These are phyloP conservation scores for Lithocarpus polystachyus DNA, from an alignment of 306 rosid genomes.

Conservation along the genomic window DNA sequence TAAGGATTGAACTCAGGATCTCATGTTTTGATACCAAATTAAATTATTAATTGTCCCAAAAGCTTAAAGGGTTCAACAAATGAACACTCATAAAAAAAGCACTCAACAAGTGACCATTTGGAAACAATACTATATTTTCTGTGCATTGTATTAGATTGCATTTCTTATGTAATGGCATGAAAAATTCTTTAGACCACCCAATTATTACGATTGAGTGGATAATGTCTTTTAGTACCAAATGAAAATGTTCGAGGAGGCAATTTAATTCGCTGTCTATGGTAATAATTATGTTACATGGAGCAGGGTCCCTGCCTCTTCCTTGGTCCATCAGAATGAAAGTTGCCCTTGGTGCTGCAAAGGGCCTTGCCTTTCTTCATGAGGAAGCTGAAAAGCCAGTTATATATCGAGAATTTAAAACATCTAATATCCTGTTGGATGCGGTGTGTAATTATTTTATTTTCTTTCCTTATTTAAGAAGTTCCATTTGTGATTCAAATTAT, in stretches of 20 bases:
- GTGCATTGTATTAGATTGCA: background rate
- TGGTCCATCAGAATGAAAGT: conserved; percentile 59
- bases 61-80: background rate
- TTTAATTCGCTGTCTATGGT: background rate
- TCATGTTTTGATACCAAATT: fast-evolving
- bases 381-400: conserved; percentile 51
- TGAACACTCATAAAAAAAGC: background rate
- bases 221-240: background rate
- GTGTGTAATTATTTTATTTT: conserved; percentile 24
- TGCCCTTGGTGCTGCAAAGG: conserved; percentile 60
- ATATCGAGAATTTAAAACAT: conserved; percentile 64
- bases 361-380: conserved; percentile 68
- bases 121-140: background rate
- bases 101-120: background rate
- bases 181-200: background rate
- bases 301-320: conserved; percentile 39
- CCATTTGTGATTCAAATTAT: background rate
- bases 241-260: background rate
- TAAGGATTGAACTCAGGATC: too few species aligned
- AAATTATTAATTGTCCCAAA: too few species aligned
- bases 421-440: conserved; percentile 54
- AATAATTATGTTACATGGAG: background rate
- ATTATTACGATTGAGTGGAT: background rate
- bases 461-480: background rate
- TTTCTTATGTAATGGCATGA: background rate